Conservation (phyloP, 306 rosid genomes). For the Prinsepia uniflora region DNA sequence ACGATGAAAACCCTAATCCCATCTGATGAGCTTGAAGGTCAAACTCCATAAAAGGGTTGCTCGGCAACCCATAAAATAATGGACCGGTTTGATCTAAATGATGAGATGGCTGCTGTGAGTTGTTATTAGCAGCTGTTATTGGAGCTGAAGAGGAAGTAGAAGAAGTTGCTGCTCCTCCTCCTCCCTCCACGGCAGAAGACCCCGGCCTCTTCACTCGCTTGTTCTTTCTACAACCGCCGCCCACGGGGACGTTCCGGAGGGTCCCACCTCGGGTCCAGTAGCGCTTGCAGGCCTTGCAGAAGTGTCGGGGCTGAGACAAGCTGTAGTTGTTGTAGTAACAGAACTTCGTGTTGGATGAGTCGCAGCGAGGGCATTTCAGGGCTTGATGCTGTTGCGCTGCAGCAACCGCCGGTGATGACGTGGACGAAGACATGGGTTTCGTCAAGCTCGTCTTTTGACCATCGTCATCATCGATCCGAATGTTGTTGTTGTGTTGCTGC, state of each 20-base stretch:
- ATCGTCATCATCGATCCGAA: conserved; percentile 44
- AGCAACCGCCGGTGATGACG: conserved; percentile 5
- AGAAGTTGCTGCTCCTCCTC: neutral
- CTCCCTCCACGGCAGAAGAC: conserved; percentile 25
- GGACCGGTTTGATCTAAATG: conserved; percentile 42
- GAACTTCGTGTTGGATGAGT: conserved; percentile 88
- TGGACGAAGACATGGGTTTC: neutral
- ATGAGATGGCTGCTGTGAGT: conserved; percentile 34
- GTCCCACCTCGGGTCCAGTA: conserved; percentile 99
- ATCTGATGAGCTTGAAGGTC: conserved; percentile 18
- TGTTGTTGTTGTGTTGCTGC: neutral
- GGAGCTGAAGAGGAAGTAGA: conserved; percentile 38
- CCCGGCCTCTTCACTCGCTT: conserved; percentile 64
- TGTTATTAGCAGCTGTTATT: conserved; percentile 21
- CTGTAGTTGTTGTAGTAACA: conserved; percentile 98
- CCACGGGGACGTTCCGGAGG: conserved; percentile 84
- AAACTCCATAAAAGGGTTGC: conserved; percentile 34
- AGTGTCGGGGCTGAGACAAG: conserved; percentile 90
- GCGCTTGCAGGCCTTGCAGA: conserved; percentile 96
- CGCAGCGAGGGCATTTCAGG: conserved; percentile 88
- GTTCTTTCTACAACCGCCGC: conserved; percentile 86
- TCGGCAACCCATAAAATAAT: conserved; percentile 50
- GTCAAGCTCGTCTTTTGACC: neutral
- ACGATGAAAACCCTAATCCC: conserved; percentile 51
- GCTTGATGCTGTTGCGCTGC: conserved; percentile 54